Evolutionary conservation across 1,284 basidiomycete genomes (phyloP), one percentile per base, ranked within the genome.

Genomic region (Trametes hirsuta): DNA sequence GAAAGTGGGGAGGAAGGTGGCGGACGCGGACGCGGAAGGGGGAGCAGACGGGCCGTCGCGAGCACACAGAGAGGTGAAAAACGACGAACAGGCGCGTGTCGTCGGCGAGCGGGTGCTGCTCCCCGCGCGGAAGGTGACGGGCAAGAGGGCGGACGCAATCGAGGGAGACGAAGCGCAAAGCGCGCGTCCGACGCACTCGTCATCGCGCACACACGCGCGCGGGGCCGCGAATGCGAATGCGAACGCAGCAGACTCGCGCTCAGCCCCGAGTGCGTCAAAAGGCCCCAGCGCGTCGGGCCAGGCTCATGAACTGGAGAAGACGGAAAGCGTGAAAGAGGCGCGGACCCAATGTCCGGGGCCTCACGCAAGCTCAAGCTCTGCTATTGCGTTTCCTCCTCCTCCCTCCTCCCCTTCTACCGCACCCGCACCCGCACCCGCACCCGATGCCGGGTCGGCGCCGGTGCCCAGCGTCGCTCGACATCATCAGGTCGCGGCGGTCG

Each of bases 81-180:
- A 30, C 30, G 37, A n/a, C 35, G 46, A 37, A 10, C 48, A 44
- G 44, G 46, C 10, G 40, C 53, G 50, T 30, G 53, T 46, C 51
- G 47, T 35, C 18, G 47, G 63, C 3, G 56, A 64, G 10, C 57
- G 61, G 34, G 61, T 59, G 9, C 57, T 53, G 14, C 57, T 59
- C 3, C 61, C 61, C 4, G 53, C 54, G 40, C 53, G 63, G 25
- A 62, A 59, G 54, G 59, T 62, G 47, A 42, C 51, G 47, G 50
- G 52, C 50, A 57, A 40, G 18, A 49, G 46, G 40, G 50, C 18
- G 30, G 52, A 51, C 21, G 55, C 22, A 21, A 25, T 44, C 22
- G 36, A 15, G 15, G 2, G 4, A 8, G 5, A 4, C n/a, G 30
- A 44, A 10, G 14, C 34, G 4, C 22, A 36, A 10, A 21, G 15